Evolutionary conservation across 2,329 filamentous ascomycete species (phyloP), one percentile per base, ranked within the genome.

Genomic region (Aspergillus eucalypticola): DNA sequence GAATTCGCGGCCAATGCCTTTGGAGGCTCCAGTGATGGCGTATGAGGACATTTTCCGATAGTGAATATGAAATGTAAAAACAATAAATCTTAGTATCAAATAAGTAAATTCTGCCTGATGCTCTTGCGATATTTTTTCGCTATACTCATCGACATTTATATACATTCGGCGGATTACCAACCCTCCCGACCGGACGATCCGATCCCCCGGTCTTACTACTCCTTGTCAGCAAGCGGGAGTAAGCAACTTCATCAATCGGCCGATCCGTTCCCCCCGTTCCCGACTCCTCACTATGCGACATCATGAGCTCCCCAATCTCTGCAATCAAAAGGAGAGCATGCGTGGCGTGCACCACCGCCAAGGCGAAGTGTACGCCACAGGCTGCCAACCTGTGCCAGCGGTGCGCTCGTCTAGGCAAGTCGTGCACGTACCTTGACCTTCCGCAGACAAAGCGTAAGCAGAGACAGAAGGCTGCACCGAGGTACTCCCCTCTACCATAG

Each of bases 1-100:
- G 27, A 75, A 64, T 39, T 71, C 73, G 8, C 68, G 69, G 44
- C 75, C 75, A 38, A 78, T 56, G 57, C 75, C 75, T 49, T 70
- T 68, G 53, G 66, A 67, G 44, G 73, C 63, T 29, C 75, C 74
- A 19, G 74, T 76, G 61, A 77, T 66, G 25, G 73, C 68, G 53
- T 72, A 76, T n/a, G 71, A 73, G 58, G 73, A 62, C 75, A 77
- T 77, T n/a, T 17, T 17, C 15, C 8, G 27, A 13, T 23, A 11
- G 10, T 25, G n/a, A 19, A 15, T 32, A 5, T 5, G 1, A 25
- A 11, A 6, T n/a, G 5, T 7, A 44, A 25, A 15, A 46, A 15
- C 8, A 46, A 3, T 27, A 23, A 11, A 44, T 48, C 21, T 7
- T 15, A 27, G 8, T 27, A 13, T 15, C 25, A 8, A 48, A 3